Percentiles rank a stretch among this genome's conserved stretches.
Evolutionary conservation across 768 basidiomycete genomes (phyloP).

Genomic region (Collybiopsis luxurians): DNA sequence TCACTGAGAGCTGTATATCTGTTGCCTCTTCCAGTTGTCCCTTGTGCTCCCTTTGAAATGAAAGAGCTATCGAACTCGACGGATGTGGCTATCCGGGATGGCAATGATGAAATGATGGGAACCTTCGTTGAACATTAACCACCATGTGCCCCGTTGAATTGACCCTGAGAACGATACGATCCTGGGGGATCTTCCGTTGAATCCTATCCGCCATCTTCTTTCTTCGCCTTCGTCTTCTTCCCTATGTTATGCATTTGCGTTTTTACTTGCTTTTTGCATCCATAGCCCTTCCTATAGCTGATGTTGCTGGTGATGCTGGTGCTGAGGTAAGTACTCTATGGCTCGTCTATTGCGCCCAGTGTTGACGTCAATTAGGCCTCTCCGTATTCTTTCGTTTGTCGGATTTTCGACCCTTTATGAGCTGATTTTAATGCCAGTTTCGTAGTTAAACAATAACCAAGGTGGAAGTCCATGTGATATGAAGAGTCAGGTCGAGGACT

Average conservation of each 20-base stretch:
- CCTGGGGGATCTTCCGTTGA: not conserved
- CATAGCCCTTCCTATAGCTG: not conserved
- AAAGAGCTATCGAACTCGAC: no score
- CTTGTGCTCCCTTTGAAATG: no score
- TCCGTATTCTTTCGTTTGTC: not conserved
- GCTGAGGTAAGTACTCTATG: not conserved
- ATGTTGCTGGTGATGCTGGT: not conserved
- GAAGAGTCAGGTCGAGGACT: slow-evolving; percentile 38
- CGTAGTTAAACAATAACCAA: not conserved
- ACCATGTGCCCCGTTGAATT: no score
- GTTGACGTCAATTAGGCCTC: not conserved
- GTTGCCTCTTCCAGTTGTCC: no score
- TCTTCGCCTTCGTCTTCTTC: not conserved
- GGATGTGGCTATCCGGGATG: no score
- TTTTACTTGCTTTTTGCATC: not conserved
- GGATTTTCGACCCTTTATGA: not conserved
- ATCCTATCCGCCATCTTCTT: not conserved
- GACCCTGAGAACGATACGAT: not conserved
- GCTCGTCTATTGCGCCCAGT: no score
- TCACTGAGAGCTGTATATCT: no score
- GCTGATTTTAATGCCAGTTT: not conserved
- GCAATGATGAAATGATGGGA: no score
- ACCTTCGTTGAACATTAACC: no score
- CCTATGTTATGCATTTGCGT: not conserved
- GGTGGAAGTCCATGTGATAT: slow-evolving; percentile 5